These are phyloP conservation scores for Pisolithus microcarpus DNA, from an alignment of 768 basidiomycete species.

Conservation along the genomic window DNA sequence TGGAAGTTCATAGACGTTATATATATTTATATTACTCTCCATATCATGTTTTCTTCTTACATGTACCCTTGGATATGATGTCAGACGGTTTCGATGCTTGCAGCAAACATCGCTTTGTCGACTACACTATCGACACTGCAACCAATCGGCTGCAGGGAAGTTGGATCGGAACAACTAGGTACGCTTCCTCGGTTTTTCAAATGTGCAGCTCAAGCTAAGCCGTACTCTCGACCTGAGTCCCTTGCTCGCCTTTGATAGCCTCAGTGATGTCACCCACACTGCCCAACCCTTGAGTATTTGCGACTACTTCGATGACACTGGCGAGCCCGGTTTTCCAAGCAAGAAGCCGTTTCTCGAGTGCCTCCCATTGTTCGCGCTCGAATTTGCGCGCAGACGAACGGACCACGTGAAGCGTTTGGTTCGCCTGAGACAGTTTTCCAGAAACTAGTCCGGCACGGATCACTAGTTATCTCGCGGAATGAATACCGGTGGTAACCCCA, in stretches of 20 bases:
- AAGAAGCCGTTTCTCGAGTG: conserved; percentile 64
- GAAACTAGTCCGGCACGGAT: conserved; percentile 74
- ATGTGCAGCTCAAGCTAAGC: conserved; percentile 9
- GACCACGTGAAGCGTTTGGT: conserved; percentile 64
- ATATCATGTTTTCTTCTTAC: not conserved
- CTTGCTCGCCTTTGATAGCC: conserved; percentile 17
- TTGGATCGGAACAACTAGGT: not conserved
- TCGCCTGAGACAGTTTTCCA: conserved; percentile 78
- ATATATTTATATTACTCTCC: conserved; percentile 5
- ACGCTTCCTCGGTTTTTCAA: not conserved
- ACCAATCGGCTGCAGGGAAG: too few species aligned
- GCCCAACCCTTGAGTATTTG: conserved; percentile 37
- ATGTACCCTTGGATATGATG: too few species aligned
- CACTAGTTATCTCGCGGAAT: conserved; percentile 34
- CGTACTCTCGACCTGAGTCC: conserved; percentile 14
- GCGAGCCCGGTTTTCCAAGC: conserved; percentile 72
- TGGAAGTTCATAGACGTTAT: conserved; percentile 7
- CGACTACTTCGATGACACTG: conserved; percentile 64
- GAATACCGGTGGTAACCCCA: not conserved
- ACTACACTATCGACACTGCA: not conserved
- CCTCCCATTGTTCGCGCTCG: conserved; percentile 73
- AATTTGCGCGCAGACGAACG: conserved; percentile 72
- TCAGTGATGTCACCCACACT: conserved; percentile 17
- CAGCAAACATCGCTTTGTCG: not conserved
- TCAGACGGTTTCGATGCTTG: not conserved